Percentiles rank a stretch among this genome's conserved stretches.
Evolutionary conservation across 2,329 filamentous ascomycete species (phyloP).

Genomic region (Hypomyces rosellus): DNA sequence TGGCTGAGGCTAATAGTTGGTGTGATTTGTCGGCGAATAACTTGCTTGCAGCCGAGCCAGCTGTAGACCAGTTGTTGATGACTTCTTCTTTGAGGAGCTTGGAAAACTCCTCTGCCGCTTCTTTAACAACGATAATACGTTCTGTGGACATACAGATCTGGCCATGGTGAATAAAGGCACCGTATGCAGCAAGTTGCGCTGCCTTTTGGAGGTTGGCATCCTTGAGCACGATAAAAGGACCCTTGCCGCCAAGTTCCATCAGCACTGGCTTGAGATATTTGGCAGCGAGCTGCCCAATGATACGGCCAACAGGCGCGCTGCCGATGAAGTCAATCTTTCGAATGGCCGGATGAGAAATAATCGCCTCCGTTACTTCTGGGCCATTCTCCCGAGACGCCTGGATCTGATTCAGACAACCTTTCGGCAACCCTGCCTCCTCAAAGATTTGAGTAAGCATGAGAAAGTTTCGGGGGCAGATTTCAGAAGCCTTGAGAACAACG

Average conservation of each 20-base stretch:
- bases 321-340: slow-evolving; percentile 12
- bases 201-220: slow-evolving; percentile 10
- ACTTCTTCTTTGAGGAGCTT: slow-evolving; percentile 24
- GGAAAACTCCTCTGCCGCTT: slow-evolving; percentile 38
- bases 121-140: slow-evolving; percentile 54
- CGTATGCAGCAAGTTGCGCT: slow-evolving; percentile 53
- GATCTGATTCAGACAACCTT: slow-evolving; percentile 5
- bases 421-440: slow-evolving; percentile 6
- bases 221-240: slow-evolving; percentile 4
- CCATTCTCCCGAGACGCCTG: not conserved
- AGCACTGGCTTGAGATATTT: slow-evolving; percentile 10
- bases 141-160: slow-evolving; percentile 87
- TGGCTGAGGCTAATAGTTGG: slow-evolving; percentile 32
- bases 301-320: slow-evolving; percentile 6
- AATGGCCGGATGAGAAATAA: slow-evolving; percentile 9
- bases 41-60: slow-evolving; percentile 50
- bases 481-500: slow-evolving; percentile 12
- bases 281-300: not conserved
- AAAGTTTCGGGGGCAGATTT: slow-evolving; percentile 6
- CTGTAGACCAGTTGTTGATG: slow-evolving; percentile 31
- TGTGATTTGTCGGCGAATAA: slow-evolving; percentile 52
- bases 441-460: not conserved
- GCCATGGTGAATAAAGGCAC: slow-evolving; percentile 66
- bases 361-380: not conserved
- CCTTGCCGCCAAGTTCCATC: slow-evolving; percentile 11